A percentile compares a stretch with the other conserved stretches of the same genome.
Conservation (phyloP, 768 basidiomycete genomes). For the Coprinopsis marcescibilis region DNA sequence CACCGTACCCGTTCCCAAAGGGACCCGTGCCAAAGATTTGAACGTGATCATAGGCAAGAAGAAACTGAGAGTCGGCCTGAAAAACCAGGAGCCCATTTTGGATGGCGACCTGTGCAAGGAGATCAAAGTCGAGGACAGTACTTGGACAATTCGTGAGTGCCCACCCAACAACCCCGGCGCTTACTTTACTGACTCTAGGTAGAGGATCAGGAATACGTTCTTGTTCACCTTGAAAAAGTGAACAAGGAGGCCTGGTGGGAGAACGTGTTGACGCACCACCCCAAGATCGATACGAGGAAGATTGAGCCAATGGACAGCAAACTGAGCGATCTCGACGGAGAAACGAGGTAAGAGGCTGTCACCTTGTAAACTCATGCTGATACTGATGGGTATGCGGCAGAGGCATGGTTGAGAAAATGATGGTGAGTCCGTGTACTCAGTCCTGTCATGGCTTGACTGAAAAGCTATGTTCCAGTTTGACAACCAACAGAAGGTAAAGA, state of each 20-base stretch:
- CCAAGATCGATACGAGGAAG: constrained; percentile 94
- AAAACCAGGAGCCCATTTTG: constrained; percentile 80
- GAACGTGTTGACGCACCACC: constrained; percentile 90
- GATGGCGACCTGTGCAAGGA: constrained; percentile 90
- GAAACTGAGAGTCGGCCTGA: constrained; percentile 77
- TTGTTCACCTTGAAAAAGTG: constrained; percentile 80
- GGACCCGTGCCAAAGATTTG: constrained; percentile 78
- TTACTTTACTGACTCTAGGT: constrained; percentile 5
- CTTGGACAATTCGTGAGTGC: constrained; percentile 85
- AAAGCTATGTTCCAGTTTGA: constrained; percentile 48
- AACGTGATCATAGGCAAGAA: constrained; percentile 72
- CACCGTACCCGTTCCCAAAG: constrained; percentile 76
- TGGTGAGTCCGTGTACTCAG: constrained; percentile 54
- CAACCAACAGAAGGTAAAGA: constrained; percentile 63
- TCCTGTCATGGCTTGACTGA: background rate
- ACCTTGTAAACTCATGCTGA: no score
- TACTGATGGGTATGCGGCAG: no score
- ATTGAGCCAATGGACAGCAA: constrained; percentile 95
- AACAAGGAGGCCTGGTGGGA: constrained; percentile 96
- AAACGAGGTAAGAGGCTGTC: constrained; percentile 71
- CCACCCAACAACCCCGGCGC: background rate
- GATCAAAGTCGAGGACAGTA: constrained; percentile 93
- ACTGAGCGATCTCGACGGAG: constrained; percentile 91
- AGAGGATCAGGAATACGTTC: constrained; percentile 76
- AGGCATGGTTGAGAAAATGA: constrained; percentile 99